Percentiles rank a stretch among this genome's conserved stretches.
phyloP scores from a whole-genome alignment of 129 eudicot species.

The Centaurea solstitialis region DNA sequence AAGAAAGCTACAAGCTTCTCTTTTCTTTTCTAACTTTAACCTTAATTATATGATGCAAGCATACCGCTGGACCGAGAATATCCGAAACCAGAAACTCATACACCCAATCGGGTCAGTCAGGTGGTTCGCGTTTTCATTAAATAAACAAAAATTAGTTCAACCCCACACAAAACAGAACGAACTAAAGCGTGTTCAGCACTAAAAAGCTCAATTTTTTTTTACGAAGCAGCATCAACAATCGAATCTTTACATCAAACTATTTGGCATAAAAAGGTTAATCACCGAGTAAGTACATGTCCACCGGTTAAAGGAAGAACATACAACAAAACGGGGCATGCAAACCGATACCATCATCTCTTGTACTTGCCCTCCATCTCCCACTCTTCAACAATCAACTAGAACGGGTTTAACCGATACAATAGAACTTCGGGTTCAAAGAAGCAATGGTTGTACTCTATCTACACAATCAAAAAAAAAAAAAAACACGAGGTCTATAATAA shows the following conservation, averaged over 20 bases:
- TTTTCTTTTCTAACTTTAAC: neutral
- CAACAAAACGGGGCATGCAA: neutral
- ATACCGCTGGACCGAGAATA: neutral
- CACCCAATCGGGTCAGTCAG: neutral
- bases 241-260: constrained; percentile 27
- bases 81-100: neutral
- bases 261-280: constrained; percentile 22
- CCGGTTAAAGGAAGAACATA: constrained; percentile 15
- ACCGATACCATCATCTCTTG: neutral
- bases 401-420: neutral
- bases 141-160: neutral
- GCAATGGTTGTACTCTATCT: neutral
- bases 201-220: constrained; percentile 18
- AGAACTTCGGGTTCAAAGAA: neutral
- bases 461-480: neutral
- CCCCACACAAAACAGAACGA: constrained; percentile 4
- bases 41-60: neutral
- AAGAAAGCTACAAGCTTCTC: neutral
- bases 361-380: neutral
- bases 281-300: constrained; percentile 13
- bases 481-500: neutral
- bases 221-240: constrained; percentile 19
- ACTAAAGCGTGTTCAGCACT: neutral
- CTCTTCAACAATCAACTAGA: neutral
- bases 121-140: neutral